A percentile compares a stretch with the other conserved stretches of the same genome.
These are phyloP conservation scores for Rhodotorula sp. DNA, from an alignment of 1,284 basidiomycete species.

Conservation along the genomic window DNA sequence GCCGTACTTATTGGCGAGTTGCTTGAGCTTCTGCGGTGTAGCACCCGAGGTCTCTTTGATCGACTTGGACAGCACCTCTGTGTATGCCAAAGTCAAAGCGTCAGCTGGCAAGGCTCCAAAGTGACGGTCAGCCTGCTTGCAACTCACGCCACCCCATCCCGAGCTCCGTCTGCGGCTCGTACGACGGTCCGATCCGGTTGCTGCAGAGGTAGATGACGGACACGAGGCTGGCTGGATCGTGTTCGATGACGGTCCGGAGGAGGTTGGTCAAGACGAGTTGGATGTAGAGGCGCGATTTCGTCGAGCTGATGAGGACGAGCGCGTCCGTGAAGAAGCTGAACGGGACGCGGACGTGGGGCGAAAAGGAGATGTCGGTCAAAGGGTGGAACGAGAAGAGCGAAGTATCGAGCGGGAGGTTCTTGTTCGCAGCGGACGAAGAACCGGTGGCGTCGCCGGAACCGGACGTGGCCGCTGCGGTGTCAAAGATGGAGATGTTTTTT, in stretches of 20 bases:
- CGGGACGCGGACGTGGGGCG: slow-evolving; percentile 54
- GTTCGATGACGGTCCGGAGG: slow-evolving; percentile 65
- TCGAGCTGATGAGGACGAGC: slow-evolving; percentile 68
- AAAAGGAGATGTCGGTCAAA: slow-evolving; percentile 31
- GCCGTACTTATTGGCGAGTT: slow-evolving; percentile 52
- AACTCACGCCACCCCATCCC: slow-evolving; percentile 47
- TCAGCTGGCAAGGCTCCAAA: slow-evolving; percentile 40
- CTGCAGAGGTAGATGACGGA: slow-evolving; percentile 85
- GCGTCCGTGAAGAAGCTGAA: slow-evolving; percentile 79
- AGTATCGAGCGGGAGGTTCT: slow-evolving; percentile 41
- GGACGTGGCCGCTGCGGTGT: slow-evolving; percentile 20
- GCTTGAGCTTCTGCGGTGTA: slow-evolving; percentile 64
- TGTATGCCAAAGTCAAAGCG: too few relatives aligned
- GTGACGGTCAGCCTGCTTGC: not conserved
- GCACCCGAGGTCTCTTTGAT: slow-evolving; percentile 76
- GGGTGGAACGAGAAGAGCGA: slow-evolving; percentile 49
- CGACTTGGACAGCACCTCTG: slow-evolving; percentile 68
- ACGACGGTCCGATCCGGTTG: slow-evolving; percentile 71
- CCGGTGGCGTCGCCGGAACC: not conserved
- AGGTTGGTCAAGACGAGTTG: slow-evolving; percentile 76
- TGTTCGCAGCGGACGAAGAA: not conserved
- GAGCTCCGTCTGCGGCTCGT: slow-evolving; percentile 50
- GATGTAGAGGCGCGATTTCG: slow-evolving; percentile 78
- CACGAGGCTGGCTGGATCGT: slow-evolving; percentile 68
- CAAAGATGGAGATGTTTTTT: slow-evolving; percentile 28